A percentile compares a stretch with the other conserved stretches of the same genome.
phyloP scores from a whole-genome alignment of 2,329 filamentous ascomycete genomes.

The Curvularia sp. region DNA sequence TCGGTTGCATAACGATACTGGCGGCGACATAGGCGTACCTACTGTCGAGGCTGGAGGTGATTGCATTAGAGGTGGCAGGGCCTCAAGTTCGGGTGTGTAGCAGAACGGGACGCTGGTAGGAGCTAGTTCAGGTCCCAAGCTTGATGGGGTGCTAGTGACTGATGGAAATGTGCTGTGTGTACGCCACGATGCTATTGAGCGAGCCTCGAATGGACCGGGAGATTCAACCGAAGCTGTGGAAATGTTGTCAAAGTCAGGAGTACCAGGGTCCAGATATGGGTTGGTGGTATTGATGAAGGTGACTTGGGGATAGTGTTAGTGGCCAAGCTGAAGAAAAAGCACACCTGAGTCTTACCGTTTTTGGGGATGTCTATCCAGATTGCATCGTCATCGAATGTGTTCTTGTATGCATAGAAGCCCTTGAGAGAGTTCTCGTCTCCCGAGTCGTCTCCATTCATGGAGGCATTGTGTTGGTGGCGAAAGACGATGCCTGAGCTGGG shows the following conservation, averaged over 20 bases:
- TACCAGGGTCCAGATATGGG: slow-evolving; percentile 61
- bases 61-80: slow-evolving; percentile 38
- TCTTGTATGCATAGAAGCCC: slow-evolving; percentile 70
- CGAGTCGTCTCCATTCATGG: slow-evolving; percentile 64
- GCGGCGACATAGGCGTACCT: slow-evolving; percentile 51
- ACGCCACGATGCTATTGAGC: slow-evolving; percentile 37
- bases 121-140: slow-evolving; percentile 62
- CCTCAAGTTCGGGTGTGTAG: slow-evolving; percentile 40
- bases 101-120: slow-evolving; percentile 51
- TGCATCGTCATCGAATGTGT: slow-evolving; percentile 66
- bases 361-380: slow-evolving; percentile 69
- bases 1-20: slow-evolving; percentile 54
- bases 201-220: slow-evolving; percentile 39
- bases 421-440: slow-evolving; percentile 58
- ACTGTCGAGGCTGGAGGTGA: slow-evolving; percentile 41
- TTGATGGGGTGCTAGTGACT: slow-evolving; percentile 44
- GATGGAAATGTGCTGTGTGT: slow-evolving; percentile 35
- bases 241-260: slow-evolving; percentile 45
- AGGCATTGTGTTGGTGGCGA: slow-evolving; percentile 73
- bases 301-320: slow-evolving; percentile 50
- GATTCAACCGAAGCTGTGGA: slow-evolving; percentile 45
- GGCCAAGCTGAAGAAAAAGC: slow-evolving; percentile 3
- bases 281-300: slow-evolving; percentile 69
- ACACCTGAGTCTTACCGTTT: slow-evolving; percentile 54
- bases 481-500: slow-evolving; percentile 70